Conservation (phyloP, 2,329 filamentous ascomycete genomes). For the Ophiobolus disseminans region DNA sequence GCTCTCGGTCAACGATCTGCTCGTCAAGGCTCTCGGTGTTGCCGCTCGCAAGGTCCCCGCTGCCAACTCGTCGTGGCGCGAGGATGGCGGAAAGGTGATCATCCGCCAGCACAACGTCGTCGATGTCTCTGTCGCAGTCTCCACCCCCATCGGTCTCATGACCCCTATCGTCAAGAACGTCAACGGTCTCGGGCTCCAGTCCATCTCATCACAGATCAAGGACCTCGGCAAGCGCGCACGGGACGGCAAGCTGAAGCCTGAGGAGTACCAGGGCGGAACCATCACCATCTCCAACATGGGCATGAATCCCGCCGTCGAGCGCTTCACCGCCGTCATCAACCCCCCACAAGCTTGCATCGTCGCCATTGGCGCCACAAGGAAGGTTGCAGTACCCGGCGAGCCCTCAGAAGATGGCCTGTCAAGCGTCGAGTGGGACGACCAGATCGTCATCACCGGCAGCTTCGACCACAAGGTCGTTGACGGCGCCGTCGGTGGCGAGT, state of each 20-base stretch:
- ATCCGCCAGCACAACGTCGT: constrained; percentile 94
- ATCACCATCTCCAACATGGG: constrained; percentile 99
- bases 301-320: constrained; percentile 96
- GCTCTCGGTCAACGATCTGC: constrained; percentile 99
- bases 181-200: constrained; percentile 82
- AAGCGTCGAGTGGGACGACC: constrained; percentile 87
- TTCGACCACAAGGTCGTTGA: constrained; percentile 99
- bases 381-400: constrained; percentile 89
- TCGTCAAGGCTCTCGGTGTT: constrained; percentile 92
- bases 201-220: constrained; percentile 90
- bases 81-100: constrained; percentile 74
- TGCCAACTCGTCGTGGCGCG: constrained; percentile 92
- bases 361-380: constrained; percentile 91
- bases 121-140: constrained; percentile 94
- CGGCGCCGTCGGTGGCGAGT: constrained; percentile 94
- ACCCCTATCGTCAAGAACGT: constrained; percentile 95
- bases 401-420: constrained; percentile 76
- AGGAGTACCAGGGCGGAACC: constrained; percentile 98
- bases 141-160: constrained; percentile 92
- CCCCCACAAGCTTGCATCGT: constrained; percentile 95
- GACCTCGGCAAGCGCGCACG: constrained; percentile 95
- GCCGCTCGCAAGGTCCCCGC: constrained; percentile 93
- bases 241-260: constrained; percentile 98
- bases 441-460: constrained; percentile 92
- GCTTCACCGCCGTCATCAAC: constrained; percentile 99